Base-by-base conservation (phyloP, 2,329 filamentous ascomycete genomes). In the Diaporthe longicolla region DNA sequence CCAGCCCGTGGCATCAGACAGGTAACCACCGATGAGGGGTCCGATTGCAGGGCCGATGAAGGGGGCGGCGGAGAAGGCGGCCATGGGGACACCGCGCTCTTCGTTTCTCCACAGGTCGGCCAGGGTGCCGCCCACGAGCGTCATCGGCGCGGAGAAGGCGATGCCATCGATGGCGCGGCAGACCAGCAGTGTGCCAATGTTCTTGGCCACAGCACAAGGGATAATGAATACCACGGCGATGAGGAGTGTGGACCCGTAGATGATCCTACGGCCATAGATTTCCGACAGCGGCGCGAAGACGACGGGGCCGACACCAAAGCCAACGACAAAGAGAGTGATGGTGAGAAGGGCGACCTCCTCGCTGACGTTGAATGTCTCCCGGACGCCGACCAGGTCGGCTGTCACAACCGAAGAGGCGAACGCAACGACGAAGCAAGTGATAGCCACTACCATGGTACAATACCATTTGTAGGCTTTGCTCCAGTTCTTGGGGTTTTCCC, bases 401-500 rank as follows among this genome's bases (percentile, higher is more conserved):
- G 95, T 97, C 80, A 97, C 92, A 77, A 97, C 92, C 69, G 91
- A 91, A 65, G 92, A 94, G 32, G 87, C 86, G 73, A 94, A 90
- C 0, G 93, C 92, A 58, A 94, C 93, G 54, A 93, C 91, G 80
- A 95, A 94, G 79, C 93, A 94, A 1, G 92, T 94, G 29, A 89
- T 76, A 1, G 95, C 93, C 0, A 97, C 94, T 21, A 94, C 91
- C 92, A 97, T 95, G 32, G 95, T 98, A 80, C 90, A 92, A 79
- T 92, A 94, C 94, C 94, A 96, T 83, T 95, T 97, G 82, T 86
- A 93, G 1, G 84, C 85, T 82, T 94, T 95, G 73, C 89, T 90
- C 93, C 93, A 97, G 82, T 96, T 97, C 87, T 96, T 96, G 0
- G 94, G 94, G 79, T 96, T 96, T 76, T 92, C 93, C 0, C 90